Evolutionary conservation across 2,329 filamentous ascomycete genomes (phyloP).

Genomic region (Conoideocrella luteorostrata): DNA sequence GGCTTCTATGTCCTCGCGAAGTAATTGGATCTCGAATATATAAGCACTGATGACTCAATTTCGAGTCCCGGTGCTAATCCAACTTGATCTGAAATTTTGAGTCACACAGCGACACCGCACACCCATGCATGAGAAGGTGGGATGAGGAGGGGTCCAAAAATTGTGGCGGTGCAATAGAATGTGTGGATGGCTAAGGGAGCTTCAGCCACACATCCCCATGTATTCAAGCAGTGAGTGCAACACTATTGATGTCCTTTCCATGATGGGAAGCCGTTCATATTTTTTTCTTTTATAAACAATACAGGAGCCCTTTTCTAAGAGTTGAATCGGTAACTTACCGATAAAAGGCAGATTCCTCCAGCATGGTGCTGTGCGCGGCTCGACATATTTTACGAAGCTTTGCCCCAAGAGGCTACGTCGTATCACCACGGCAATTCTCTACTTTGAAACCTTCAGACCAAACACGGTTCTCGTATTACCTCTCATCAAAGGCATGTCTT

Average conservation of each 20-base stretch:
- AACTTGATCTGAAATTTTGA: constrained; percentile 13
- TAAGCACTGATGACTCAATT: constrained; percentile 5
- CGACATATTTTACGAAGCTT: constrained; percentile 15
- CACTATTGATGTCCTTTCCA: no score
- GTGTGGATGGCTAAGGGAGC: constrained; percentile 1
- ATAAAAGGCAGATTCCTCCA: not conserved
- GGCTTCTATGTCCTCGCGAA: constrained; percentile 26
- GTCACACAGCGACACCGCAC: constrained; percentile 10
- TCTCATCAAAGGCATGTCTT: constrained; percentile 11
- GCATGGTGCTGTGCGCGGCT: constrained; percentile 17
- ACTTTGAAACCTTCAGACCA: constrained; percentile 10
- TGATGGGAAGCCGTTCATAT: no score
- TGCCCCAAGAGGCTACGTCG: not conserved
- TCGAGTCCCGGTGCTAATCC: not conserved
- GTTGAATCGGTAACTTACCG: no score
- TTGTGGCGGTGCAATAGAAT: constrained; percentile 14
- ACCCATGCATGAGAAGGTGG: constrained; percentile 9
- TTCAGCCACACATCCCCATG: constrained; percentile 11
- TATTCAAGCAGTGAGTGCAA: no score
- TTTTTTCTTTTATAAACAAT: no score
- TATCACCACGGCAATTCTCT: constrained; percentile 11
- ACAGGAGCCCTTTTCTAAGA: no score
- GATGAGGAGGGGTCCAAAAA: constrained; percentile 12
- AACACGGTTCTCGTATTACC: constrained; percentile 17
- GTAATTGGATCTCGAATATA: constrained; percentile 1